Evolutionary conservation across 345 rosid genomes (phyloP), one percentile per base, ranked within the genome.

Genomic region (Raphanus raphanistrum): DNA sequence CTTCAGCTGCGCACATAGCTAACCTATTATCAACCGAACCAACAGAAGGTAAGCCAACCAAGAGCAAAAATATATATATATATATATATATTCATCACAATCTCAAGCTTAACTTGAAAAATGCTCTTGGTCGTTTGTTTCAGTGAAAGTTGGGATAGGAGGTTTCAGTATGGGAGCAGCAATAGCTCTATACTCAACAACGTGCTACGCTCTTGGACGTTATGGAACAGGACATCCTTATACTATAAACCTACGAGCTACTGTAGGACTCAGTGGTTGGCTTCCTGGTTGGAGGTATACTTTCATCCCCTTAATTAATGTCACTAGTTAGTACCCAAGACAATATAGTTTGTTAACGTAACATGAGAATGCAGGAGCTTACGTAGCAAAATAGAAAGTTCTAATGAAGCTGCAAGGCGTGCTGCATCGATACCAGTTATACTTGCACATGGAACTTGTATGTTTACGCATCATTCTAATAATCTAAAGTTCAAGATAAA

Each of bases 111-210:
- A 66, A 35, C 63, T 66, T 78, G 5, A 8, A 13, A 45, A 43
- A 48, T 73, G 13, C 6, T 4, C 2, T 55, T 8, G 75, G 57
- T 68, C 71, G 64, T 74, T 74, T 67, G 50, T 70, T 4, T 63
- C 78, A 86, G 87, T 86, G 68, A 82, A 76, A 81, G 82, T 86
- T 68, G 96, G 92, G 54, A 78, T 90, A 50, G 93, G 93, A 66
- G 96, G 96, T 63, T 90, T 90, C 82, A 89, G 96, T 70, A 89
- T 90, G 92, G 93, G 93, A 77, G 89, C 93, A 63, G 92, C 96
- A 63, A 75, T 72, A 26, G 88, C 93, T 50, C 89, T 89, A 35
- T 82, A 87, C 84, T 89, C 93, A 54, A 87, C 89, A 4, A 87
- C 88, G 2, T 89, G 90, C 73, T 86, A 61, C 26, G 66, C 78